Conservation (phyloP, 306 rosid species). For the Cucumis cinereus region DNA sequence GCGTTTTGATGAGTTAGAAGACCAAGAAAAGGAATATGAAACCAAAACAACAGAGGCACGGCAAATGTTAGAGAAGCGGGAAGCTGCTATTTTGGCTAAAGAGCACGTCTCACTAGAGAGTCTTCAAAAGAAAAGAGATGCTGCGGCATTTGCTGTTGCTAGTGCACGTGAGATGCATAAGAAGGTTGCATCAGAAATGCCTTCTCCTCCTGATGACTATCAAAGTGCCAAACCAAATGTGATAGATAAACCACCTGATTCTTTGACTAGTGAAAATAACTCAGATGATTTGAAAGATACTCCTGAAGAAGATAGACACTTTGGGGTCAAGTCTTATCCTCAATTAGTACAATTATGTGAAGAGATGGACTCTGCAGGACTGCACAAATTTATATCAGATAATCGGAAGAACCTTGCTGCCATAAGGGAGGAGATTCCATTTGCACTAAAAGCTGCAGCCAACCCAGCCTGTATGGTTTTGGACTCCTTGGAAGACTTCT, state of each 20-base stretch:
- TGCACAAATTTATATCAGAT: conserved; percentile 88
- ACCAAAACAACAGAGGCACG: conserved; percentile 56
- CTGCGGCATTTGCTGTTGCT: conserved; percentile 58
- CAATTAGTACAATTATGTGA: conserved; percentile 56
- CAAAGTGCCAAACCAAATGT: conserved; percentile 22
- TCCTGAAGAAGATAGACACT: conserved; percentile 21
- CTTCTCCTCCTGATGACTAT: conserved; percentile 26
- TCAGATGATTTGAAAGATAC: conserved; percentile 33
- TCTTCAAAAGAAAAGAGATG: conserved; percentile 84
- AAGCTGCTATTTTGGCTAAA: conserved; percentile 62
- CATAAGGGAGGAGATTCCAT: conserved; percentile 81
- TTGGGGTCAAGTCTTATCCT: conserved; percentile 54
- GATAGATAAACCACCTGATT: conserved; percentile 52
- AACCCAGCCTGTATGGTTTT: conserved; percentile 74
- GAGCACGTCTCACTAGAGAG: conserved; percentile 61
- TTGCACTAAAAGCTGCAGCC: conserved; percentile 66
- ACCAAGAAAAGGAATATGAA: conserved; percentile 83
- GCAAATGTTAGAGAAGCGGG: conserved; percentile 52
- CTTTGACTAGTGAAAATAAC: conserved; percentile 31
- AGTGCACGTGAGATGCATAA: conserved; percentile 64
- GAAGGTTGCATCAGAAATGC: conserved; percentile 47
- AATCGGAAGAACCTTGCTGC: conserved; percentile 90
- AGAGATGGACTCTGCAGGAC: conserved; percentile 84
- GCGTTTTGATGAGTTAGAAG: conserved; percentile 93
- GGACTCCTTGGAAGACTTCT: conserved; percentile 81